A percentile compares a stretch with the other conserved stretches of the same genome.
phyloP scores from a whole-genome alignment of 2,329 filamentous ascomycete species.

The Mollisia scopiformis region DNA sequence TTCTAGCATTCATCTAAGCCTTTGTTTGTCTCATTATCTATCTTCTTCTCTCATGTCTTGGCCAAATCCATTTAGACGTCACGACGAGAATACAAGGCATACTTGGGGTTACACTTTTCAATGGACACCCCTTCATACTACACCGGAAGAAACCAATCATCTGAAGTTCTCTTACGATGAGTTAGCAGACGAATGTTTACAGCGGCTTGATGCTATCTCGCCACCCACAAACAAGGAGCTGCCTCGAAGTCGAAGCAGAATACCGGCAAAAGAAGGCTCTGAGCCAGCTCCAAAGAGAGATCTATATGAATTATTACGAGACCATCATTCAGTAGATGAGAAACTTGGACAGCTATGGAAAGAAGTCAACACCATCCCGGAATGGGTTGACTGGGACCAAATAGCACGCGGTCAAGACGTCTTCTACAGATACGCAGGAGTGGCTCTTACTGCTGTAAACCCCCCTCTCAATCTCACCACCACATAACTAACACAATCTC shows the following conservation, averaged over 20 bases:
- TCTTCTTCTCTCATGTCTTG: slow-evolving; percentile 16
- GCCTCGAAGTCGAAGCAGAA: slow-evolving; percentile 32
- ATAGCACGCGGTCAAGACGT: slow-evolving; percentile 75
- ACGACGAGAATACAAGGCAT: slow-evolving; percentile 29
- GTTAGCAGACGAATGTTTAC: slow-evolving; percentile 67
- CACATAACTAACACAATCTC: neutral
- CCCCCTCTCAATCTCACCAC: neutral
- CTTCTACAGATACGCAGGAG: slow-evolving; percentile 75
- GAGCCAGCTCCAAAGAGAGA: slow-evolving; percentile 50
- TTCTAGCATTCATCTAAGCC: neutral
- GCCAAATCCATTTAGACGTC: slow-evolving; percentile 25
- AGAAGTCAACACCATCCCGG: slow-evolving; percentile 67
- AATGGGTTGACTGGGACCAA: slow-evolving; percentile 80
- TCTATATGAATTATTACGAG: slow-evolving; percentile 63
- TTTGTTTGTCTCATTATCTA: neutral
- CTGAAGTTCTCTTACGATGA: slow-evolving; percentile 70
- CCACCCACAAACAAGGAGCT: slow-evolving; percentile 41
- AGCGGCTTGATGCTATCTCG: slow-evolving; percentile 64
- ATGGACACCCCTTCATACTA: slow-evolving; percentile 67
- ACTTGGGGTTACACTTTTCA: slow-evolving; percentile 70
- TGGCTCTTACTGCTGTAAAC: slow-evolving; percentile 60
- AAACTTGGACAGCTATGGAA: slow-evolving; percentile 62
- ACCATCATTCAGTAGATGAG: slow-evolving; percentile 59
- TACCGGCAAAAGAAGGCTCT: slow-evolving; percentile 42
- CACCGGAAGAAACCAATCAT: slow-evolving; percentile 58